Base-by-base conservation (phyloP, 495 filamentous ascomycete genomes). In the Hypoxylon cercidicola region DNA sequence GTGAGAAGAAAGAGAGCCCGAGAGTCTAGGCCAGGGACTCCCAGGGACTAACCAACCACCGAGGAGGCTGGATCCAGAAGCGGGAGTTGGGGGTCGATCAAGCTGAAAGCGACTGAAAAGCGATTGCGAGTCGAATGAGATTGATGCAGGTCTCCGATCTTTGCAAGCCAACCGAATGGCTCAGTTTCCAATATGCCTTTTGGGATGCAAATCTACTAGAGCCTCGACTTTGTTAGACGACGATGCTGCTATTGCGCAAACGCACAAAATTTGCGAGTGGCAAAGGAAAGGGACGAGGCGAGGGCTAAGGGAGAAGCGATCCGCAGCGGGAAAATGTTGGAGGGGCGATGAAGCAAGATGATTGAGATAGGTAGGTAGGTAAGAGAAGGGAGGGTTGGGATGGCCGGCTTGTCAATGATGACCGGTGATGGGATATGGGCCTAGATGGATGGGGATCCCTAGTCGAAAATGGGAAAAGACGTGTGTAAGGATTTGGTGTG, bases 21-120 rank as follows among this genome's bases (percentile, higher is more conserved):
- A 61, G 23, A 56, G 65, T 63, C 65, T 68, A 68, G 65, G 60
- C 65, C 68, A 66, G 71, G 64, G 51, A 66, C 68, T 62, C 64
- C 65, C 64, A 64, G 71, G 64, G 55, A 66, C 68, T 62, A 67
- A 56, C 68, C 71, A 73, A 73, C 71, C 71, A 73, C 61, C 62
- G 44, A 59, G 37, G 40, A 64, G 64, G 59, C 34, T 66, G 62
- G 68, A 57, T 71, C 70, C 67, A 66, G 68, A 71, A 62, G 55
- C 55, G 58, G 64, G 70, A 71, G 70, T 64, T 63, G 66, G 68
- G 68, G 64, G 58, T 68, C 68, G 70, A 64, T 69, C 68, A 64
- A 71, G 64, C 61, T 62, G 66, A 69, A 64, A 60, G 50, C 48
- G 55, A 32, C 30, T 32, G 1, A 10, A 25, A 32, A 32, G 30